Percentiles rank a stretch among this genome's conserved stretches.
Evolutionary conservation across 768 basidiomycete genomes (phyloP).

Genomic region (Melanogaster broomeanus): DNA sequence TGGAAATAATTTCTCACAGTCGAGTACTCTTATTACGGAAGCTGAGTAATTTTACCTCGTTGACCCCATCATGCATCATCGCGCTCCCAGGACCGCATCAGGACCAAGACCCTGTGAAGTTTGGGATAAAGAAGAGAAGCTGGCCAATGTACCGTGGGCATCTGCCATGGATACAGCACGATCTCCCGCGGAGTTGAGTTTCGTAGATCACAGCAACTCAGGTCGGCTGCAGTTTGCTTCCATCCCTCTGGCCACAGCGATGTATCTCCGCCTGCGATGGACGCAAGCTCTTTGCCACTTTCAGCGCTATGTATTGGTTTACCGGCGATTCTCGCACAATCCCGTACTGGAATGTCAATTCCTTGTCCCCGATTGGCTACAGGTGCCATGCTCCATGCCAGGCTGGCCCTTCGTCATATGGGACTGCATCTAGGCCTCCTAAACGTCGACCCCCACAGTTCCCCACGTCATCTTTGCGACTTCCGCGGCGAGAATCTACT

Average conservation of each 20-base stretch:
- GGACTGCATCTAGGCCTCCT: slow-evolving; percentile 13
- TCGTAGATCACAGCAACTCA: slow-evolving; percentile 1
- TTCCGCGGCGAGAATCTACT: slow-evolving; percentile 5
- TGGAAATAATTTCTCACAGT: not conserved
- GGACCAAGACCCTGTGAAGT: not conserved
- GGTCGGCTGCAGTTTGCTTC: slow-evolving; percentile 17
- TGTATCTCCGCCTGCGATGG: slow-evolving; percentile 23
- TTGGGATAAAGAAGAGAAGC: slow-evolving; percentile 3
- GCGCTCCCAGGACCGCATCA: slow-evolving; percentile 6
- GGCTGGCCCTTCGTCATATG: not conserved
- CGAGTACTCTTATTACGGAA: not conserved
- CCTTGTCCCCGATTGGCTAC: not conserved
- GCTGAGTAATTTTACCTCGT: not conserved
- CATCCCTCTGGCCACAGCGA: slow-evolving; percentile 8
- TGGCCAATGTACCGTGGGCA: slow-evolving; percentile 24
- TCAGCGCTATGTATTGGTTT: slow-evolving; percentile 2
- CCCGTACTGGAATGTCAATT: not conserved
- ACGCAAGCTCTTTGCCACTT: not conserved
- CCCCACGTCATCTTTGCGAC: slow-evolving; percentile 21
- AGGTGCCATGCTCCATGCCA: not conserved
- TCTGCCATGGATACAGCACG: slow-evolving; percentile 29
- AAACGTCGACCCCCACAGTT: slow-evolving; percentile 19
- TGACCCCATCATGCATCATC: slow-evolving; percentile 1
- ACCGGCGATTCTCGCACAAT: slow-evolving; percentile 5
- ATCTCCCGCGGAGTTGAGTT: slow-evolving; percentile 32